Evolutionary conservation across 306 rosid species (phyloP), one percentile per base, ranked within the genome.

Genomic region (Gastrolobium villosum): DNA sequence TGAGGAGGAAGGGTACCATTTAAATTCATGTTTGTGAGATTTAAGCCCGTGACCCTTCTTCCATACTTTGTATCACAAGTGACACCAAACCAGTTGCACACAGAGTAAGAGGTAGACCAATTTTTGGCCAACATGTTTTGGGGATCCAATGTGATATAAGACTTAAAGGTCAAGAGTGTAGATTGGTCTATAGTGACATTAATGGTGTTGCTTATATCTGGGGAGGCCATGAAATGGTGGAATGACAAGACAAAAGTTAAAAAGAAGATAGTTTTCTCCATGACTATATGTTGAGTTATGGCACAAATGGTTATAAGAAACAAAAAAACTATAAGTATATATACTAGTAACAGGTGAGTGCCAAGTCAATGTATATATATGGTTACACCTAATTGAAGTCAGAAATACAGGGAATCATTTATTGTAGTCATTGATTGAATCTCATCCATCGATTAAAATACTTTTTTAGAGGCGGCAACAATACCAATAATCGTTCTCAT

Each of bases 81-180:
- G 20, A 80, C 50, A 13, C 84, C 84, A 63, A 52, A 14, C 84
- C 84, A 80, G 4, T 4, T 64, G 75, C 84, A 80, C 26, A 52
- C 1, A 7, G 79, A 44, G 15, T 13, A 40, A 0, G 75, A 14
- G 4, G 79, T 11, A 35, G 84, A 53, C 84, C 84, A 80, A 72
- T 73, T 80, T 10, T 11, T 80, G 37, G 79, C 10, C 52, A 80
- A 64, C 0, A 26, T 20, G 20, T 72, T 0, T n/a, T 15, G 56
- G 30, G 84, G 79, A 32, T 64, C 75, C 35, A 36, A 54, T 7
- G 65, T 80, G 48, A 80, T 72, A 14, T 6, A 37, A 5, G 79
- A 72, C 73, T 72, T 72, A 0, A 80, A 64, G 65, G 84, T 61
- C 2, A 80, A 1, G 9, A 80, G 84, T 41, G 75, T 52, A 41